These are phyloP conservation scores for Hypoxylon sp. DNA, from an alignment of 2,329 filamentous ascomycete species.

Conservation along the genomic window DNA sequence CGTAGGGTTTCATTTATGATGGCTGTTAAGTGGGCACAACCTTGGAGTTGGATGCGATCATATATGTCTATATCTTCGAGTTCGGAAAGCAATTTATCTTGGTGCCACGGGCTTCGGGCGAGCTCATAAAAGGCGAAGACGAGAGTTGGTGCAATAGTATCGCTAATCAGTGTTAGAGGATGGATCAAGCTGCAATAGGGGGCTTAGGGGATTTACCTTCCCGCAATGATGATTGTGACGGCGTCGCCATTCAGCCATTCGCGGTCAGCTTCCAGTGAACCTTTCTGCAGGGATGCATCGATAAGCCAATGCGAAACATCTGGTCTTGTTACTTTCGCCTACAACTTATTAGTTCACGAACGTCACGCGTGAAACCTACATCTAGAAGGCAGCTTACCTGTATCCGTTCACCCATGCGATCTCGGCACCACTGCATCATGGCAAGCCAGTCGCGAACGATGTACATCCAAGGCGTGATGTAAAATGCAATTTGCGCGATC, in stretches of 20 bases:
- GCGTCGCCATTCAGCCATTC: conserved; percentile 35
- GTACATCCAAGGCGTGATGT: conserved; percentile 29
- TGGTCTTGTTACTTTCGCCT: conserved; percentile 27
- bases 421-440: conserved; percentile 33
- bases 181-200: neutral
- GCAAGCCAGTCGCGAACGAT: conserved; percentile 31
- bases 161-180: conserved; percentile 15
- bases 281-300: conserved; percentile 32
- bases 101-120: conserved; percentile 20
- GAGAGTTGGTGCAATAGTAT: conserved; percentile 36
- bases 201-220: conserved; percentile 15
- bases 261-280: conserved; percentile 30
- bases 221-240: conserved; percentile 33
- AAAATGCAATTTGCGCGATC: conserved; percentile 30
- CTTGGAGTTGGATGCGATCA: conserved; percentile 35
- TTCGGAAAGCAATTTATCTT: conserved; percentile 27
- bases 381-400: conserved; percentile 2
- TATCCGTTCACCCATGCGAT: conserved; percentile 33
- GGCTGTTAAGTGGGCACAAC: conserved; percentile 45
- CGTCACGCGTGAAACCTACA: neutral
- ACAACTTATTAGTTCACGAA: conserved; percentile 5
- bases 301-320: conserved; percentile 40
- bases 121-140: conserved; percentile 37
- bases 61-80: conserved; percentile 34
- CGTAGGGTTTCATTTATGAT: conserved; percentile 54